Base-by-base conservation (phyloP, 1,139 yeast species). In the Saccharomyces hybrid region DNA sequence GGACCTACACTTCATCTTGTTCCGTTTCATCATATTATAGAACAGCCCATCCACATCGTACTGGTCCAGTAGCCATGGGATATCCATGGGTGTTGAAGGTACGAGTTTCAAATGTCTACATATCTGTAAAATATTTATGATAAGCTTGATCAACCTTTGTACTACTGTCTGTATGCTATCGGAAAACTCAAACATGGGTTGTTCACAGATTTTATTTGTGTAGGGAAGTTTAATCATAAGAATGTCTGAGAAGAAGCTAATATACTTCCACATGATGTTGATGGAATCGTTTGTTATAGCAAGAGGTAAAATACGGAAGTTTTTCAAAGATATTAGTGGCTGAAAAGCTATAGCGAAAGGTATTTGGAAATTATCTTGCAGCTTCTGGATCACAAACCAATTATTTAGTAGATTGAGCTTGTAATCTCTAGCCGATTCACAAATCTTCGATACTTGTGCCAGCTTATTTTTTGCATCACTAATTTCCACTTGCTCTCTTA, bases 21-120 rank as follows among this genome's bases (percentile, higher is more conserved):
- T 53, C 14, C 50, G 32, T 44, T 53, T 56, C 8, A 53, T 53
- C 57, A 60, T 52, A 42, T 57, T 49, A 41, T 62, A 64, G 32
- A 66, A 58, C 44, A 66, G 55, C 23, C 60, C 61, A 44, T 65
- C 68, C 9, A 64, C 53, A 50, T 63, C 68, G 52, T 62, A 57
- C 38, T 59, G 58, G 11, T 57, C 57, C 46, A 66, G 54, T 29
- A 58, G 44, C 56, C 59, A 54, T 5, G 53, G 54, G 2, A 55
- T 52, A 44, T 61, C 63, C 8, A 57, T 47, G 44, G 46, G 46
- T 5, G 58, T 55, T 3, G 32, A 25, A 2, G 65, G 61, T 44
- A 62, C 34, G 23, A 61, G 55, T 9, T 57, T 49, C 23, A 56
- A 51, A 25, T 49, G 55, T 27, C 57, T 56, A 13, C 61, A 56